Evolutionary conservation across 2,329 filamentous ascomycete genomes (phyloP).

Genomic region (Gnomoniopsis sp.): DNA sequence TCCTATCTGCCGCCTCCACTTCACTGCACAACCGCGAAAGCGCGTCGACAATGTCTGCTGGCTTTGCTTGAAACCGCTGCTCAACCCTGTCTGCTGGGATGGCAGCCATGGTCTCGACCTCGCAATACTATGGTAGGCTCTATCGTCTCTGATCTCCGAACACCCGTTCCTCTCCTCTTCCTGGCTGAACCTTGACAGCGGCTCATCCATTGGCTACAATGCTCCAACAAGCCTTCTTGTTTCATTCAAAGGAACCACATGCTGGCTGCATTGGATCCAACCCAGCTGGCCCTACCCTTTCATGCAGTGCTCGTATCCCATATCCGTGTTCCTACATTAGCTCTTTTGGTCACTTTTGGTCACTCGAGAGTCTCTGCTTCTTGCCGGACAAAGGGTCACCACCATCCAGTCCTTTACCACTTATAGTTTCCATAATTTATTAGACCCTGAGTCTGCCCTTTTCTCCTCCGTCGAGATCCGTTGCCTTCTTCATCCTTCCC

Average conservation of each 20-base stretch:
- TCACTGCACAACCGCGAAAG: neutral
- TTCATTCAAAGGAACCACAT: neutral
- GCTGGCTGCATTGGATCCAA: neutral
- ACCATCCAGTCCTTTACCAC: too few relatives aligned
- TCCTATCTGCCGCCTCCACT: conserved; percentile 2
- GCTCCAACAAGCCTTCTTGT: neutral
- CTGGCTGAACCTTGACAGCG: neutral
- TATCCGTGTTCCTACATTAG: conserved; percentile 1
- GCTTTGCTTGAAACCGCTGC: conserved; percentile 10
- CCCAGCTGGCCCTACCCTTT: neutral
- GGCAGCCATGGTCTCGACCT: too few relatives aligned
- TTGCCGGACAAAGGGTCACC: neutral
- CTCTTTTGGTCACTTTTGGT: neutral
- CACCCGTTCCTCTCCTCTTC: conserved; percentile 6
- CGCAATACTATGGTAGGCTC: too few relatives aligned
- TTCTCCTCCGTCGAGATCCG: neutral
- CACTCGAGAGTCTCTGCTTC: too few relatives aligned
- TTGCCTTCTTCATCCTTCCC: neutral
- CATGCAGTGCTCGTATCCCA: neutral
- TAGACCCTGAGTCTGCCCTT: conserved; percentile 11
- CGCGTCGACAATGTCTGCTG: conserved; percentile 5
- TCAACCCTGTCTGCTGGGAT: conserved; percentile 9
- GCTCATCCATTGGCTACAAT: conserved; percentile 10
- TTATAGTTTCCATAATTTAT: too few relatives aligned
- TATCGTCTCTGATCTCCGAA: too few relatives aligned